Base-by-base conservation (phyloP, 371 early-diverging fungal species). In the Mortierella sp. region DNA sequence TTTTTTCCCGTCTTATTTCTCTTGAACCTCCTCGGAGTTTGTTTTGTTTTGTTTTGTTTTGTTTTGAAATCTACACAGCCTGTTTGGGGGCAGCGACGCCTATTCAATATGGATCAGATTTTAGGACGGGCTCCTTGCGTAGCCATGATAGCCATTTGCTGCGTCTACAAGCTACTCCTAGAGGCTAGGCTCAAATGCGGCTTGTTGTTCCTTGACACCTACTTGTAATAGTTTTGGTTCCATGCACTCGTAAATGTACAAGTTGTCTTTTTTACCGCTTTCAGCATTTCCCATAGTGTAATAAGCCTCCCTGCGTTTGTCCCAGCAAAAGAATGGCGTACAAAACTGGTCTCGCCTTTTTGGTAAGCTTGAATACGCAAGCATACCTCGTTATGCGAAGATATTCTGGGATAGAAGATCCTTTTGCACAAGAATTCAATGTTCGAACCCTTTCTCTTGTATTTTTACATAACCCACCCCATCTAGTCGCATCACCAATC, bases 11-110 rank as follows among this genome's bases (percentile, higher is more conserved):
- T n/a, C 28, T 55, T 55, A n/a, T n/a, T 28, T 11, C 32, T 55
- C 9, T 55, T 28, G 28, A 55, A 28, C 28, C 55, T 55, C 55
- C 55, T 55, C 55, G 55, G 55, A 55, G 55, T 11, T 55, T n/a
- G n/a, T n/a, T n/a, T n/a, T n/a, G n/a, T n/a, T 22, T 55, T 45
- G 4, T 43, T 43, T 43, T 43, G 1, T 43, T 43, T 43, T 43
- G 1, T 43, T 24, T 28, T 15, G 28, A 55, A 1, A 15, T 11
- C 55, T 55, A 28, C 55, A 55, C 55, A 55, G 55, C 55, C 32
- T 13, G 19, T 13, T 55, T 55, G 45, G 3, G 55, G 55, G 28
- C 28, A 13, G 55, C 10, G 22, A 28, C 28, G 8, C 8, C 16
- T 52, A 16, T 52, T 52, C 8, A 8, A 21, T 9, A 52, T 52